Base-by-base conservation (phyloP, 148 eudicot genomes). In the Cornus suecica region DNA sequence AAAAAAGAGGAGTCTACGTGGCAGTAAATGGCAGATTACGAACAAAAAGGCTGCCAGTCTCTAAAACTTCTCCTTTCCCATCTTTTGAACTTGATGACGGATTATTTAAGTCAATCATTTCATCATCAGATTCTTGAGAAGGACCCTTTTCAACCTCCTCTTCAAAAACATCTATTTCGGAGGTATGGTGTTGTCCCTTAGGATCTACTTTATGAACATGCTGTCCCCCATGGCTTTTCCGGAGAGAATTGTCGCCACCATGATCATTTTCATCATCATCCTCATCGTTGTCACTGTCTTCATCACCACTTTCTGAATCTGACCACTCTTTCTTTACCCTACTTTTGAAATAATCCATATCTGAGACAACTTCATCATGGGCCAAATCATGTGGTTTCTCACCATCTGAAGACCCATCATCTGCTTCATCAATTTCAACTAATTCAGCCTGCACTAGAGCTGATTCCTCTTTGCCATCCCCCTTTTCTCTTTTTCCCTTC, bases 21-120 rank as follows among this genome's bases (percentile, higher is more conserved):
- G 97, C 85, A 74, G 90, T 83, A 80, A 88, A 95, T 42, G 97
- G 97, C 54, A 92, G 91, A 82, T 95, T 93, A 56, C 97, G 92
- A 25, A 95, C 90, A 86, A 89, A 92, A 75, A 95, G 97, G 42
- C 99, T 90, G 68, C 91, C 86, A 70, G 85, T 80, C 69, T 84
- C 88, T 65, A 82, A 78, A 83, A 73, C 78, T 69, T 79, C 87
- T 77, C 74, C 89, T 69, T 78, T 74, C 77, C 78, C 79, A 76
- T 84, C 86, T 56, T 75, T 72, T 28, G 67, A 29, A 70, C 78
- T 85, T 51, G 84, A 76, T 68, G 79, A 78, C 32, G 84, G 82
- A 30, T 80, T 82, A 68, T n/a, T 80, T 2, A 69, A 32, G 66
- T 84, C 73, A 81, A 71, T 73, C 51, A 71, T 74, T 34, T 75